These are phyloP conservation scores for Shiraia bambusicola DNA, from an alignment of 2,329 filamentous ascomycete species.

Conservation along the genomic window DNA sequence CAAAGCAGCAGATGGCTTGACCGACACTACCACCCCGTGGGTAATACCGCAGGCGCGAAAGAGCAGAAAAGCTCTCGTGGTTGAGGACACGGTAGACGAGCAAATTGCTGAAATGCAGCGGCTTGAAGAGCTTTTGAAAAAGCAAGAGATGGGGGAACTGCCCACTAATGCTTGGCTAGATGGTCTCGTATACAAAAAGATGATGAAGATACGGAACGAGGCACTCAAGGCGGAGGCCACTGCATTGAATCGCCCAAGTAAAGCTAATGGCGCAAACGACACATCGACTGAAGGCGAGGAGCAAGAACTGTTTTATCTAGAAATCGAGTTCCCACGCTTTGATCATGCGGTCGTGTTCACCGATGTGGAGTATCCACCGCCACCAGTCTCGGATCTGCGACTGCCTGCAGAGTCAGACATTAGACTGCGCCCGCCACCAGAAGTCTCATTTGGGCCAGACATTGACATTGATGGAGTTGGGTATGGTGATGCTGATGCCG, in stretches of 20 bases:
- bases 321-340: slow-evolving; percentile 89
- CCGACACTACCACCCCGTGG: slow-evolving; percentile 77
- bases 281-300: slow-evolving; percentile 44
- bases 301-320: slow-evolving; percentile 74
- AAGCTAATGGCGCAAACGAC: slow-evolving; percentile 16
- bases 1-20: slow-evolving; percentile 80
- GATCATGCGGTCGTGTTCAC: slow-evolving; percentile 95
- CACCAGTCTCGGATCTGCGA: slow-evolving; percentile 75
- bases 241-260: slow-evolving; percentile 40
- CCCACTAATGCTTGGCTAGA: slow-evolving; percentile 93
- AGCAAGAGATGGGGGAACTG: slow-evolving; percentile 97
- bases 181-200: slow-evolving; percentile 85
- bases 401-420: slow-evolving; percentile 64
- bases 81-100: slow-evolving; percentile 54
- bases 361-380: slow-evolving; percentile 86
- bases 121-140: slow-evolving; percentile 88
- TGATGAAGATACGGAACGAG: slow-evolving; percentile 66
- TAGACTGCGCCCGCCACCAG: slow-evolving; percentile 75
- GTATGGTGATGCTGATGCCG: slow-evolving; percentile 54
- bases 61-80: slow-evolving; percentile 52
- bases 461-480: slow-evolving; percentile 69
- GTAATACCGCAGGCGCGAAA: slow-evolving; percentile 57
- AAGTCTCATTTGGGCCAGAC: slow-evolving; percentile 86
- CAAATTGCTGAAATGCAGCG: slow-evolving; percentile 85
- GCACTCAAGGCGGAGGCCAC: slow-evolving; percentile 39